A percentile compares a stretch with the other conserved stretches of the same genome.
phyloP scores from a whole-genome alignment of 2,329 filamentous ascomycete species.

The Tolypocladium sp. region DNA sequence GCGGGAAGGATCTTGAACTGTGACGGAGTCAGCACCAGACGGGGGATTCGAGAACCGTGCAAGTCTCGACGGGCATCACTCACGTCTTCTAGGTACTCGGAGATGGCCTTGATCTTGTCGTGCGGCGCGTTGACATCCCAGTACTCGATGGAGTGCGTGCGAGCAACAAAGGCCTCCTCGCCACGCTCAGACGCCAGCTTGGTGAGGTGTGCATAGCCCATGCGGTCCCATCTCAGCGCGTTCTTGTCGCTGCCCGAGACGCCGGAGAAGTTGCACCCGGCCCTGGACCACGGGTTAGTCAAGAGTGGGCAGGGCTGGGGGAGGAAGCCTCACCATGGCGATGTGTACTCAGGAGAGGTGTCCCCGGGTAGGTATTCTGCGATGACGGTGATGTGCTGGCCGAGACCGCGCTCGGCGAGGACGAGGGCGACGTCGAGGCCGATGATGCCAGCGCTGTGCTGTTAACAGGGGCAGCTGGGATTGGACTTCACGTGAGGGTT shows the following conservation, averaged over 20 bases:
- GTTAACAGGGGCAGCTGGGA: background rate
- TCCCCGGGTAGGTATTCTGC: constrained; percentile 32
- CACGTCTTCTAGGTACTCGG: constrained; percentile 30
- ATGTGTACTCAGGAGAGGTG: constrained; percentile 27
- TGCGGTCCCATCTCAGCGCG: constrained; percentile 29
- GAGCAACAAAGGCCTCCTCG: constrained; percentile 22
- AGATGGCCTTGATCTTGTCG: constrained; percentile 30
- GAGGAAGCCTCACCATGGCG: constrained; percentile 23
- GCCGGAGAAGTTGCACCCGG: constrained; percentile 34
- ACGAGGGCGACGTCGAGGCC: constrained; percentile 28
- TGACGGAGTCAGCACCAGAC: background rate
- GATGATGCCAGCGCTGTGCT: constrained; percentile 26
- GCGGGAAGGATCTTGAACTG: constrained; percentile 4
- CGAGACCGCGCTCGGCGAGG: constrained; percentile 23
- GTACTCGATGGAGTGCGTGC: constrained; percentile 28
- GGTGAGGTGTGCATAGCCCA: constrained; percentile 27
- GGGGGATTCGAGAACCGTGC: too few relatives aligned
- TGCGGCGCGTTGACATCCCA: constrained; percentile 28
- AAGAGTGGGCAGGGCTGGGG: background rate
- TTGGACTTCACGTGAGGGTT: background rate
- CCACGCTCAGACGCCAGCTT: constrained; percentile 19
- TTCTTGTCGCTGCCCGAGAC: constrained; percentile 31
- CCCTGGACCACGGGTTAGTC: constrained; percentile 14
- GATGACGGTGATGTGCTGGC: constrained; percentile 22
- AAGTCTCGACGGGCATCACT: background rate